A percentile compares a stretch with the other conserved stretches of the same genome.
Conservation (phyloP, 2,329 filamentous ascomycete genomes). For the Chaetothyriales sp. region DNA sequence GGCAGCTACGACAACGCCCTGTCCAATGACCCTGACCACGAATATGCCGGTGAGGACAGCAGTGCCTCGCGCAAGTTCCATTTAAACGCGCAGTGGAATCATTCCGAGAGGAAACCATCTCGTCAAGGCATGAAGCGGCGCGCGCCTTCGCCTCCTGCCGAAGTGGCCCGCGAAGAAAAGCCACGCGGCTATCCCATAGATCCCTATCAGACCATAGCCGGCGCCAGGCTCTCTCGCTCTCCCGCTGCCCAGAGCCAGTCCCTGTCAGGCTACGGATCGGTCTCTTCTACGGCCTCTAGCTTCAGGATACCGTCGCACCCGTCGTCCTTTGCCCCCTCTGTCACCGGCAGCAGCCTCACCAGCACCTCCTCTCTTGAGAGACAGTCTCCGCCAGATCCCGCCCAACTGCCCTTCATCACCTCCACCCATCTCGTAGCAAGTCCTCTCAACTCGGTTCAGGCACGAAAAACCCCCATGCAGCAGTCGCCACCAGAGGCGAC, state of each 20-base stretch:
- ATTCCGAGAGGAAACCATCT: conserved; percentile 21
- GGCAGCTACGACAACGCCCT: conserved; percentile 48
- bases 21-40: conserved; percentile 35
- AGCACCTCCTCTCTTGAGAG: conserved; percentile 48
- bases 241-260: conserved; percentile 40
- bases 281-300: conserved; percentile 51
- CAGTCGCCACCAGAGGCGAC: conserved; percentile 22
- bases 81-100: conserved; percentile 25
- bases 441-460: conserved; percentile 22
- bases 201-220: background rate
- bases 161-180: conserved; percentile 28
- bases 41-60: conserved; percentile 26
- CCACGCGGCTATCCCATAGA: conserved; percentile 8
- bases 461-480: conserved; percentile 17
- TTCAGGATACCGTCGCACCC: conserved; percentile 48
- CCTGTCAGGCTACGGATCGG: conserved; percentile 37
- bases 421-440: conserved; percentile 28
- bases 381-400: conserved; percentile 41
- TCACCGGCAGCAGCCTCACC: conserved; percentile 47
- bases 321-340: conserved; percentile 44
- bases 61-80: conserved; percentile 23
- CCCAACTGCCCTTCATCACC: conserved; percentile 39
- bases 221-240: conserved; percentile 28
- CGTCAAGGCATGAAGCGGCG: conserved; percentile 47
- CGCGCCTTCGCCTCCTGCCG: conserved; percentile 48